These are phyloP conservation scores for Colletotrichum tabaci DNA, from an alignment of 2,329 filamentous ascomycete genomes.

Conservation along the genomic window DNA sequence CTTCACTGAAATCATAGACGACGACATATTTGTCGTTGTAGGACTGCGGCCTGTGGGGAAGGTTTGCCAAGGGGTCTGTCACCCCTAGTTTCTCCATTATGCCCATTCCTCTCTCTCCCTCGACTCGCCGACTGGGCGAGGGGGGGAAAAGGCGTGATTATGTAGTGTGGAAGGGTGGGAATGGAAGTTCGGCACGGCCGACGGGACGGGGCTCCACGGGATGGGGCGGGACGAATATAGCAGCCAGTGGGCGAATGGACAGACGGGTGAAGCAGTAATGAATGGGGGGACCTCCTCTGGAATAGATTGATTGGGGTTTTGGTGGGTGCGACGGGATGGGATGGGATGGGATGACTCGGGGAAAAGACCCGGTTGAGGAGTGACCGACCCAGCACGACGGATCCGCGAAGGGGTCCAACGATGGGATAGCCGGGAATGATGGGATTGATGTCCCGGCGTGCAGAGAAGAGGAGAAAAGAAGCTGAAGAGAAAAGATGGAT, in stretches of 20 bases:
- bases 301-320: background rate
- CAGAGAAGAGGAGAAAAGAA: background rate
- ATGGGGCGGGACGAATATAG: slow-evolving; percentile 12
- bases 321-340: background rate
- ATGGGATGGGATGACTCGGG: slow-evolving; percentile 9
- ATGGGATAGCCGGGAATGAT: background rate
- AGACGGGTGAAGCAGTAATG: background rate
- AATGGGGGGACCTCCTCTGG: background rate
- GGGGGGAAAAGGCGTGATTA: slow-evolving; percentile 32
- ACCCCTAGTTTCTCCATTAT: slow-evolving; percentile 41
- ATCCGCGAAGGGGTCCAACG: slow-evolving; percentile 20
- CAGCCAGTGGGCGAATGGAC: background rate
- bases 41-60: slow-evolving; percentile 37
- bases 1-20: slow-evolving; percentile 54
- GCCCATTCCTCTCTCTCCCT: slow-evolving; percentile 33
- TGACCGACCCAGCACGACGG: slow-evolving; percentile 34
- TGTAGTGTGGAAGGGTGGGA: slow-evolving; percentile 18
- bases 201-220: slow-evolving; percentile 28
- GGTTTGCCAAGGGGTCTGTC: slow-evolving; percentile 30
- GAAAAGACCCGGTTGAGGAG: slow-evolving; percentile 22
- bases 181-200: slow-evolving; percentile 34
- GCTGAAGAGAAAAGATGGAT: background rate
- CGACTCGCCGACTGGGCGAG: slow-evolving; percentile 20
- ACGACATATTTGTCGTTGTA: slow-evolving; percentile 60
- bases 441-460: background rate